Evolutionary conservation across 1,284 basidiomycete genomes (phyloP).

Genomic region (Ceratobasidium sp.): DNA sequence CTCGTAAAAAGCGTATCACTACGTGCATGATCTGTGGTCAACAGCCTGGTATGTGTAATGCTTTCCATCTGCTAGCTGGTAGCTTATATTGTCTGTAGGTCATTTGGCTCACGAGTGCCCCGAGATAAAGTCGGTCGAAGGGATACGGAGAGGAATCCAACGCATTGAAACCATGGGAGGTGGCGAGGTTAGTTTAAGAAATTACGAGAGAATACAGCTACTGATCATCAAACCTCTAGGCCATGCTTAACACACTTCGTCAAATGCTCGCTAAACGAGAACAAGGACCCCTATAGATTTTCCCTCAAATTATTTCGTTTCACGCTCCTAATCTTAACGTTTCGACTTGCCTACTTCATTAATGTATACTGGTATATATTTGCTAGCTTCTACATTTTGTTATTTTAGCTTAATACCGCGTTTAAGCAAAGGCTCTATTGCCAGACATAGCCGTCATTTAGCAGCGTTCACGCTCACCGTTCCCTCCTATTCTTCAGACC

Average conservation of each 20-base stretch:
- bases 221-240: background rate
- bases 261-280: conserved; percentile 20
- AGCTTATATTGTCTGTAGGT: background rate
- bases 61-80: background rate
- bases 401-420: background rate
- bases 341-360: background rate
- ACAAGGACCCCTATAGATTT: background rate
- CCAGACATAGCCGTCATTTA: background rate
- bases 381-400: background rate
- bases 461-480: background rate
- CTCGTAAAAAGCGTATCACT: conserved; percentile 26
- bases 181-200: background rate
- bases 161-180: conserved; percentile 1
- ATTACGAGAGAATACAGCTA: background rate
- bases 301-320: background rate
- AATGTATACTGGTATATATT: background rate
- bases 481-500: background rate
- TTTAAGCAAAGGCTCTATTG: background rate
- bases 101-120: conserved; percentile 26
- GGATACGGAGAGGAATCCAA: conserved; percentile 10
- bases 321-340: background rate
- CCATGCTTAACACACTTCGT: conserved; percentile 4
- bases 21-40: conserved; percentile 30
- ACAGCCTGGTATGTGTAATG: conserved; percentile 16
- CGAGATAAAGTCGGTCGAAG: conserved; percentile 12